phyloP scores from a whole-genome alignment of 2,329 filamentous ascomycete genomes.

The Septoria petroselini region DNA sequence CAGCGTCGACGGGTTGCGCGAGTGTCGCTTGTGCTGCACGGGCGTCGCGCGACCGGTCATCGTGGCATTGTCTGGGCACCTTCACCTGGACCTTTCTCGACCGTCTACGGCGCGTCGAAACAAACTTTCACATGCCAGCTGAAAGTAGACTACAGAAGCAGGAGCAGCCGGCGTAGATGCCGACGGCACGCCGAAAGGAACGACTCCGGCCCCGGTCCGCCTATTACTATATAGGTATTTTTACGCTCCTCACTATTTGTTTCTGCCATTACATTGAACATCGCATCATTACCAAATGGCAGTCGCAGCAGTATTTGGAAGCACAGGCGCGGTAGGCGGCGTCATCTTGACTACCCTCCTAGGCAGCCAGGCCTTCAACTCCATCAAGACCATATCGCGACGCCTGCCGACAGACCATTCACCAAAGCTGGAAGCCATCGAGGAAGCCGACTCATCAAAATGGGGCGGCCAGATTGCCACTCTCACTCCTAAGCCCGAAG shows the following conservation, averaged over 20 bases:
- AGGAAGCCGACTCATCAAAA: conserved; percentile 21
- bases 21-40: conserved; percentile 23
- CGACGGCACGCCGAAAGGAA: no score
- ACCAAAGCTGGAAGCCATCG: conserved; percentile 18
- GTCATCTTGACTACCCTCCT: conserved; percentile 23
- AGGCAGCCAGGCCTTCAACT: conserved; percentile 8
- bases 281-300: conserved; percentile 16
- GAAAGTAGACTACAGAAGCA: no score
- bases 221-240: no score
- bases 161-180: no score
- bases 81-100: no score
- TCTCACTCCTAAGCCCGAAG: conserved; percentile 16
- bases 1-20: conserved; percentile 32
- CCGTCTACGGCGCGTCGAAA: not conserved
- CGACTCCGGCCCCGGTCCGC: no score
- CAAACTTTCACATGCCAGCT: conserved; percentile 1
- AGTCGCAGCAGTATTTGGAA: conserved; percentile 22
- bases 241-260: no score
- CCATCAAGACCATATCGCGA: conserved; percentile 24
- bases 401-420: conserved; percentile 15
- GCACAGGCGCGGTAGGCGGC: conserved; percentile 26
- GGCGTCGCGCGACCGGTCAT: conserved; percentile 31
- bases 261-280: no score
- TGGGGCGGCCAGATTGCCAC: conserved; percentile 17
- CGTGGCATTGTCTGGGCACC: conserved; percentile 5